phyloP scores from a whole-genome alignment of 352 stramenopile genomes.

The Pythium volutum region DNA sequence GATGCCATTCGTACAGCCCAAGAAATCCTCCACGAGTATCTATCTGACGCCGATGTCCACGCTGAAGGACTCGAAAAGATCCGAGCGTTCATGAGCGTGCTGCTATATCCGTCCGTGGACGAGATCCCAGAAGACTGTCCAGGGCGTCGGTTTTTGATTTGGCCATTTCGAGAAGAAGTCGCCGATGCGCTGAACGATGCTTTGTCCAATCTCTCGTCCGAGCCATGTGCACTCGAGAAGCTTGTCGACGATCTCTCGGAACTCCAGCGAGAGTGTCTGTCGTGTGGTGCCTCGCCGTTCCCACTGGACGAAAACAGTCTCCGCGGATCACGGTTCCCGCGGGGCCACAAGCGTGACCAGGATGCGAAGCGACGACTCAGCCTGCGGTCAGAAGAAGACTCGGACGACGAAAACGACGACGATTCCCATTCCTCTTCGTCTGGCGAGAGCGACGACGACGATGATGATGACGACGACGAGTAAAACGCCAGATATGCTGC shows the following conservation, averaged over 20 bases:
- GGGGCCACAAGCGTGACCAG: neutral
- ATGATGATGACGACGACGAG: slow-evolving; percentile 15
- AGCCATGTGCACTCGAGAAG: slow-evolving; percentile 7
- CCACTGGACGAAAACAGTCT: neutral
- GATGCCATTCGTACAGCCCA: slow-evolving; percentile 5
- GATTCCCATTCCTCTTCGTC: slow-evolving; percentile 11
- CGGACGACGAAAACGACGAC: slow-evolving; percentile 7
- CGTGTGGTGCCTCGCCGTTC: slow-evolving; percentile 4
- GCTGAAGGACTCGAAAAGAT: neutral
- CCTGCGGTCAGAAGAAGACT: slow-evolving; percentile 4
- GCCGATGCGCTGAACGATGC: slow-evolving; percentile 15
- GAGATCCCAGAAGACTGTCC: neutral
- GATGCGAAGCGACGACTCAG: neutral
- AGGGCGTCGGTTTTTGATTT: slow-evolving; percentile 13
- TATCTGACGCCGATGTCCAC: neutral
- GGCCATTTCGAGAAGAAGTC: slow-evolving; percentile 20
- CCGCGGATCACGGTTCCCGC: neutral
- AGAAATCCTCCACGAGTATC: slow-evolving; percentile 5
- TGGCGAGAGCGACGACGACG: slow-evolving; percentile 7
- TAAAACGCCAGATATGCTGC: neutral
- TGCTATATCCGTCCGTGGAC: slow-evolving; percentile 12
- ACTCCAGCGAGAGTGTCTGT: slow-evolving; percentile 14
- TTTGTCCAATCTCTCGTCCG: neutral
- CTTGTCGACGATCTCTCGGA: slow-evolving; percentile 12
- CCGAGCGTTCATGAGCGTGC: slow-evolving; percentile 14